Evolutionary conservation across 805 yeast species (phyloP).

Genomic region (Clavispora phyllophila): DNA sequence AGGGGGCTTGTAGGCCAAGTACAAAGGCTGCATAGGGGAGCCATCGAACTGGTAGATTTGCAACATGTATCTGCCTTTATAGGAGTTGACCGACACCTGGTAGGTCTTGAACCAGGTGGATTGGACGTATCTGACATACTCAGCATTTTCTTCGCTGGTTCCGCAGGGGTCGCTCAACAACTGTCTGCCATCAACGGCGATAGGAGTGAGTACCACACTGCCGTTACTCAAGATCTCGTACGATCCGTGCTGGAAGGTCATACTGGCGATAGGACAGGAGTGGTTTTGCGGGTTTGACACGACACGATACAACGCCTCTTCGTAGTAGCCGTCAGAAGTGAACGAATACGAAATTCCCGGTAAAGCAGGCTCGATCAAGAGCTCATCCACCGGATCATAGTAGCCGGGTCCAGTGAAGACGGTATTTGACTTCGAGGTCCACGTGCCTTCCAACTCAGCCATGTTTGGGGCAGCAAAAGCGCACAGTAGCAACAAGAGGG

Average conservation of each 20-base stretch:
- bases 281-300: constrained; percentile 68
- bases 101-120: constrained; percentile 54
- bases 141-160: constrained; percentile 30
- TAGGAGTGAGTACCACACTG: constrained; percentile 63
- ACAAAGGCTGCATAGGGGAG: constrained; percentile 75
- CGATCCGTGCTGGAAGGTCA: constrained; percentile 86
- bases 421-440: constrained; percentile 90
- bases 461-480: constrained; percentile 31
- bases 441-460: constrained; percentile 72
- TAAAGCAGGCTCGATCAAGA: constrained; percentile 88
- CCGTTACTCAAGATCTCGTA: constrained; percentile 64
- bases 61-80: constrained; percentile 78
- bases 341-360: constrained; percentile 94
- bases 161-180: constrained; percentile 82
- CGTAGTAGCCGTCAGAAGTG: constrained; percentile 87
- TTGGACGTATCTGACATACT: constrained; percentile 71
- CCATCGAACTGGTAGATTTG: constrained; percentile 78
- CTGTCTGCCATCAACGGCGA: constrained; percentile 89
- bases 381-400: constrained; percentile 93
- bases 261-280: constrained; percentile 74
- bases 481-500: constrained; percentile 7
- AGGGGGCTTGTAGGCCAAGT: constrained; percentile 89
- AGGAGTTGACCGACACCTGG: constrained; percentile 60
- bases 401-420: constrained; percentile 97
- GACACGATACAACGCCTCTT: constrained; percentile 83